phyloP scores from a whole-genome alignment of 495 filamentous ascomycete genomes.

The Neurospora sp. region DNA sequence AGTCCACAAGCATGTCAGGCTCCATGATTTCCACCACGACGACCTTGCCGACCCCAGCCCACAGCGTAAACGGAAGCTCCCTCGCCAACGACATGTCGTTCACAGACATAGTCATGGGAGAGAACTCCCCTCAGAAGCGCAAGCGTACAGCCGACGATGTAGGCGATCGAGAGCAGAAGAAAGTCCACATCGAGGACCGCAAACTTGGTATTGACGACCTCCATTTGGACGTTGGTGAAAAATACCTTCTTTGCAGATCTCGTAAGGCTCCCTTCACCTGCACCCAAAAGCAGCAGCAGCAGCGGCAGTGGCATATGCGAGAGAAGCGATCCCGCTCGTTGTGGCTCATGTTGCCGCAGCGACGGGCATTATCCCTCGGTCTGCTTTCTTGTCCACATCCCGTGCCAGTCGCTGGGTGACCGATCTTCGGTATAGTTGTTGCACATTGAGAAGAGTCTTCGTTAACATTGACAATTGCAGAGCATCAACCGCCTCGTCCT shows the following conservation, averaged over 20 bases:
- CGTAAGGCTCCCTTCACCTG: constrained; percentile 45
- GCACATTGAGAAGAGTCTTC: constrained; percentile 16
- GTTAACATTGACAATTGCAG: constrained; percentile 44
- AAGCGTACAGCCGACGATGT: constrained; percentile 39
- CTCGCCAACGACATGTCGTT: constrained; percentile 29
- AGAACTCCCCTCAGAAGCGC: constrained; percentile 42
- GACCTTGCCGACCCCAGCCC: constrained; percentile 41
- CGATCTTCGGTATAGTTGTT: constrained; percentile 11
- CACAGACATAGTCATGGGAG: constrained; percentile 28
- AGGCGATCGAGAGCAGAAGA: constrained; percentile 43
- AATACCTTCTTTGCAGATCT: constrained; percentile 51
- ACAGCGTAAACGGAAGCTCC: constrained; percentile 48
- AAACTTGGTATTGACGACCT: constrained; percentile 45
- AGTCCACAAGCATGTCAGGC: constrained; percentile 32
- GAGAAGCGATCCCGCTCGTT: neutral
- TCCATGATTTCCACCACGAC: constrained; percentile 35
- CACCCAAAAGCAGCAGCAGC: constrained; percentile 2
- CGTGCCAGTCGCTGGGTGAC: constrained; percentile 4
- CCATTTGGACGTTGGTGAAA: constrained; percentile 45
- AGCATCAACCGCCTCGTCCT: constrained; percentile 31
- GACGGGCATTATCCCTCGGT: neutral
- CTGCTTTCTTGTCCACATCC: neutral
- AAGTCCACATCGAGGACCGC: constrained; percentile 44
- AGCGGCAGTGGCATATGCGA: neutral
- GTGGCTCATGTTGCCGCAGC: neutral